Base-by-base conservation (phyloP, 345 rosid species). In the Combretum micranthum region DNA sequence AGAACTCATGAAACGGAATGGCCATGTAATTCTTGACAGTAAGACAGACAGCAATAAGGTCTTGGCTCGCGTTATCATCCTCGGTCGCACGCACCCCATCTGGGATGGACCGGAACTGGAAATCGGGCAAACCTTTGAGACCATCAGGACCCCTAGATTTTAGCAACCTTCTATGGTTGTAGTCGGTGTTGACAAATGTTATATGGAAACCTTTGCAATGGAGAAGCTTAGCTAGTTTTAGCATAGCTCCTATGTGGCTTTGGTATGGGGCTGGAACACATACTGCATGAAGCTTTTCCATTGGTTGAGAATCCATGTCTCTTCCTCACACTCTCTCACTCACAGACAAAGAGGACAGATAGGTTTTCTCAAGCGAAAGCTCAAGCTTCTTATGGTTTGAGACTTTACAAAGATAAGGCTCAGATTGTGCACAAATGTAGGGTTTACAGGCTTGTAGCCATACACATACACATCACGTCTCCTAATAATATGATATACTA, bases 221-320 rank as follows among this genome's bases (percentile, higher is more conserved):
- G 15, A 62, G 37, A 21, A 62, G 60, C 42, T 53, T 62, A 16
- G 65, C 58, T 16, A 62, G 43, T 43, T 52, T 18, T 18, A 62
- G 52, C 57, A 62, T 44, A 9, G 65, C 57, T n/a, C 49, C 21
- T n/a, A 52, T 44, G 42, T 62, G 65, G 58, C 58, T 52, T 47
- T 62, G 66, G 21, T 26, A 23, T 20, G 66, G 66, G 4, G 59
- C 25, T 37, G 59, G 66, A 14, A 62, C 21, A 37, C 59, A 53
- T 18, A 62, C 66, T 12, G 59, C 66, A 19, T 62, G 59, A 12
- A 42, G 39, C n/a, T 44, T 62, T 47, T 44, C 10, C 20, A 13
- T 55, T 20, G 13, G 15, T n/a, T 32, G 32, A 21, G n/a, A 39
- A 16, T 9, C 21, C 17, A 1, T 53, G 5, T 16, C 3, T 25